These are phyloP conservation scores for Diaporthe humulicola DNA, from an alignment of 2,329 filamentous ascomycete species.

Conservation along the genomic window DNA sequence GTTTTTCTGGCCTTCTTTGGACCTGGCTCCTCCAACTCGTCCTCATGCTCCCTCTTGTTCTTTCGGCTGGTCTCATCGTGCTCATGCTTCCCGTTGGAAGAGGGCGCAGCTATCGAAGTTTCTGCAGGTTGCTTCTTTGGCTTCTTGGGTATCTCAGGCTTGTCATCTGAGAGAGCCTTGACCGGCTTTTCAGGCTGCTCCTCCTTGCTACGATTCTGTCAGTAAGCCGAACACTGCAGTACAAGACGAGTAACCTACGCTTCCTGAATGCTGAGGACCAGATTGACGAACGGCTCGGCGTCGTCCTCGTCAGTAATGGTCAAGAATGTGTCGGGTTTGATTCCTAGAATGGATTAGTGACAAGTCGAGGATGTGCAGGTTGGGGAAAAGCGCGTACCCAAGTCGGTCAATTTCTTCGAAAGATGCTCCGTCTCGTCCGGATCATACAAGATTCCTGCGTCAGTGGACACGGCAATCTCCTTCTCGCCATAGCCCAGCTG, in stretches of 20 bases:
- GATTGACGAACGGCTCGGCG: slow-evolving; percentile 80
- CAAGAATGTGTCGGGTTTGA: slow-evolving; percentile 81
- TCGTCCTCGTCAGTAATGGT: slow-evolving; percentile 89
- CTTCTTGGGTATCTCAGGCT: slow-evolving; percentile 65
- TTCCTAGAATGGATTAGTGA: slow-evolving; percentile 58
- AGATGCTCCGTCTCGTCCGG: slow-evolving; percentile 90
- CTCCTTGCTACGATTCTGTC: slow-evolving; percentile 54
- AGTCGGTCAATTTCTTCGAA: slow-evolving; percentile 80
- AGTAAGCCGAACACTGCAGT: slow-evolving; percentile 43
- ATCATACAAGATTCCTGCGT: slow-evolving; percentile 86
- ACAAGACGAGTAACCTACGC: slow-evolving; percentile 58
- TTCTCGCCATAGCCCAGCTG: slow-evolving; percentile 82
- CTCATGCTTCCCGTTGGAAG: slow-evolving; percentile 57
- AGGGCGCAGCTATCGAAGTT: slow-evolving; percentile 54
- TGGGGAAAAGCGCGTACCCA: slow-evolving; percentile 65
- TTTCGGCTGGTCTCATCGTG: slow-evolving; percentile 53
- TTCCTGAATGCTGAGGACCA: slow-evolving; percentile 79
- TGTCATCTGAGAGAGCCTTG: slow-evolving; percentile 58
- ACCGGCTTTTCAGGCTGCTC: slow-evolving; percentile 66
- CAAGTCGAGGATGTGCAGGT: neutral
- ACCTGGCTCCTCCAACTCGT: slow-evolving; percentile 54
- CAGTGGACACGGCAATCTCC: slow-evolving; percentile 83
- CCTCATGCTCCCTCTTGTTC: slow-evolving; percentile 62
- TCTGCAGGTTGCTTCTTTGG: slow-evolving; percentile 59
- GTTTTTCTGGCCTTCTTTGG: slow-evolving; percentile 64